Percentiles rank a stretch among this genome's conserved stretches.
Conservation (phyloP, 306 rosid species). For the apple (Malus domestica) region ASM211411v1 NC_041801.1:19590001-19590500, state of each 20-base stretch:
- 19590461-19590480: no score
- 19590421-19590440: not conserved
- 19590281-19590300: conserved; percentile 1
- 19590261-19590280: conserved; percentile 1
- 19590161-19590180: not conserved
- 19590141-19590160: not conserved
- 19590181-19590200: conserved; percentile 2
- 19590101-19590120: not conserved
- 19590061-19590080: not conserved
- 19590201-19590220: conserved; percentile 1
- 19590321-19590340: not conserved
- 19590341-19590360: not conserved
- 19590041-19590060: not conserved
- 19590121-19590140: not conserved
- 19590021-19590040: not conserved
- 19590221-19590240: conserved; percentile 6
- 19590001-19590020: conserved; percentile 52
- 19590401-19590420: not conserved
- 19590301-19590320: conserved; percentile 4
- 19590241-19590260: conserved; percentile 1
- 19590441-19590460: not conserved
- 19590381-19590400: not conserved
- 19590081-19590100: not conserved
- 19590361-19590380: not conserved
- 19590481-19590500: no score